Evolutionary conservation across 2,329 filamentous ascomycete genomes (phyloP).

Genomic region (Parascedosporium putredinis): DNA sequence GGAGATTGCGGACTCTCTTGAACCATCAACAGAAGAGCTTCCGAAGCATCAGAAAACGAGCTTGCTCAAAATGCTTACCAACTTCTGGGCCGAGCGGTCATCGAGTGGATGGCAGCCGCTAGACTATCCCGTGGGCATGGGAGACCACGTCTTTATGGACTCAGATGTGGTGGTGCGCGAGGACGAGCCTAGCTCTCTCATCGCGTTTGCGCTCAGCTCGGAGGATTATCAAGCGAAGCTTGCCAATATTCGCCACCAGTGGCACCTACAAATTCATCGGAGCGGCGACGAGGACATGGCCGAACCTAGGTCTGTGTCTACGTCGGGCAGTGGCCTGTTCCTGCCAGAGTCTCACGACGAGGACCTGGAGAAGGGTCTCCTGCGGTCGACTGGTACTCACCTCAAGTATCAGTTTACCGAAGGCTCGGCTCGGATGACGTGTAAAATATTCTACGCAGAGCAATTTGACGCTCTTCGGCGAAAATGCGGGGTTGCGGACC

Average conservation of each 20-base stretch:
- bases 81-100: constrained; percentile 96
- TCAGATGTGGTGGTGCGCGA: constrained; percentile 95
- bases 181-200: constrained; percentile 92
- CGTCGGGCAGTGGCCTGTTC: not conserved
- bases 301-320: not conserved
- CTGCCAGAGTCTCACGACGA: constrained; percentile 37
- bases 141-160: constrained; percentile 93
- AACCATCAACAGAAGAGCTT: constrained; percentile 57
- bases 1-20: constrained; percentile 52
- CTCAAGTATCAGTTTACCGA: constrained; percentile 94
- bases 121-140: constrained; percentile 80
- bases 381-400: constrained; percentile 80
- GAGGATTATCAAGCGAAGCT: constrained; percentile 80
- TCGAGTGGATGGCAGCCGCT: constrained; percentile 87
- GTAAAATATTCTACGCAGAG: constrained; percentile 97
- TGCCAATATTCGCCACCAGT: constrained; percentile 39
- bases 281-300: constrained; percentile 2
- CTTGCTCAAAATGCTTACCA: constrained; percentile 88
- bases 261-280: constrained; percentile 12
- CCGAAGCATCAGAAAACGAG: constrained; percentile 90
- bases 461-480: constrained; percentile 90
- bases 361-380: constrained; percentile 74
- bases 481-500: constrained; percentile 86
- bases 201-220: constrained; percentile 83
- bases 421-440: constrained; percentile 87